Base-by-base conservation (phyloP, 768 basidiomycete species). In the Boletellus emodensis region DNA sequence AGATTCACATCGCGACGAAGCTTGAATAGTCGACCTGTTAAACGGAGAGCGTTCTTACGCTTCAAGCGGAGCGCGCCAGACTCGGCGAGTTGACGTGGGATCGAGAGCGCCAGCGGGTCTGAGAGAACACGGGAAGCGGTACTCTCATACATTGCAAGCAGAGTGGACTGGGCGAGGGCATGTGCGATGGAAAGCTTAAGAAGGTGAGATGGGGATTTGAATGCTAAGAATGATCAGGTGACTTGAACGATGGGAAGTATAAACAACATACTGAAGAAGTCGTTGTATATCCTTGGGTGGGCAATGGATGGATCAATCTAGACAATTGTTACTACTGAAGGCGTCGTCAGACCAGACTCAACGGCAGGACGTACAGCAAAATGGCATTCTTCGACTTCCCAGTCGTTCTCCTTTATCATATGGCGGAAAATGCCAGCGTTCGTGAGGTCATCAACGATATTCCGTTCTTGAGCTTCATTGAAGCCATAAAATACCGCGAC, bases 351-450 rank as follows among this genome's bases (percentile, higher is more conserved):
- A 30, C 32, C 28, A n/a, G 13, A 24, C 36, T 5, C 8, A 40
- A 4, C 0, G 7, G 35, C 20, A 3, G 4, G 48, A 65, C 61
- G 44, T 62, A 92, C 91, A 11, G 80, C 76, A 70, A 84, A 96
- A 72, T 96, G 94, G 57, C 88, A 95, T 61, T 93, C 87, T 65
- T 97, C 94, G 17, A 94, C 75, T 63, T 96, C 92, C 94, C 94
- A 94, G 55, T 86, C 79, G 10, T 77, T 79, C 62, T 90, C 81
- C 8, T 67, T 66, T 36, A 87, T 71, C 45, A 73, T 75, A 38
- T 86, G 70, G 47, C 77, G 79, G 74, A 91, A 72, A 1, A 84
- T 75, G 3, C 85, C 85, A 0, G 89, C 90, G 35, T 73, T 77
- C 5, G 82, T 78, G 15, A 93, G 72, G 63, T 97, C 94, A 50